A percentile compares a stretch with the other conserved stretches of the same genome.
These are phyloP conservation scores for Pleodorina starrii DNA, from an alignment of 139 green algal species.

Conservation along the genomic window DNA sequence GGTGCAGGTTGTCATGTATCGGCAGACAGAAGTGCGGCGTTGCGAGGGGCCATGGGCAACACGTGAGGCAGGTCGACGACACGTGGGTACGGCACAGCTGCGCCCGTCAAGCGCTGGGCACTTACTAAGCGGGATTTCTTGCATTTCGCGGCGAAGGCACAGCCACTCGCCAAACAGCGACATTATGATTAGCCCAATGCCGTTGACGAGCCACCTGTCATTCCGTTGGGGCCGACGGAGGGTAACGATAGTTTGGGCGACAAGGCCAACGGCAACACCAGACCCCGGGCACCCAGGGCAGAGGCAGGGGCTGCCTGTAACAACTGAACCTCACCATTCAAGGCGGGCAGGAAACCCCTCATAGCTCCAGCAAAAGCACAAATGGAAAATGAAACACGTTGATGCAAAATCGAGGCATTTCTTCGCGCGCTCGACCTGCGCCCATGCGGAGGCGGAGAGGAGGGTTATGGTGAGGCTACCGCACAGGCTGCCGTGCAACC, in stretches of 20 bases:
- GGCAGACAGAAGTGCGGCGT: too few relatives aligned
- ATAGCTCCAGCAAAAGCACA: constrained; percentile 69
- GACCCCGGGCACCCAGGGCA: too few relatives aligned
- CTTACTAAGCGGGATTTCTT: constrained; percentile 90
- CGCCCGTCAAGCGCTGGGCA: too few relatives aligned
- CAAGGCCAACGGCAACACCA: too few relatives aligned
- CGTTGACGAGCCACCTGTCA: constrained; percentile 84
- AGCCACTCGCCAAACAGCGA: constrained; percentile 92
- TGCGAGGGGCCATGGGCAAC: too few relatives aligned
- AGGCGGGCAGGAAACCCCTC: constrained; percentile 75
- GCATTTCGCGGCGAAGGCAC: constrained; percentile 90
- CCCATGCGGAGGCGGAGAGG: background rate
- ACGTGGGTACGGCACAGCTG: too few relatives aligned
- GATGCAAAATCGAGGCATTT: constrained; percentile 96
- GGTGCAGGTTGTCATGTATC: too few relatives aligned
- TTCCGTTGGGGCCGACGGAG: too few relatives aligned
- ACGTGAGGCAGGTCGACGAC: too few relatives aligned
- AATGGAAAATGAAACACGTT: constrained; percentile 90
- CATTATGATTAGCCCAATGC: constrained; percentile 75
- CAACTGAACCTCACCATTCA: constrained; percentile 74
- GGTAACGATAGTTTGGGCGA: too few relatives aligned
- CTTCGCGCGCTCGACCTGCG: constrained; percentile 91
- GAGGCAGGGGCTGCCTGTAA: too few relatives aligned
- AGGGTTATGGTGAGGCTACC: background rate
- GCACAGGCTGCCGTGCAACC: too few relatives aligned